Conservation (phyloP, 768 basidiomycete genomes). For the Macrolepiota fuliginosa region DNA sequence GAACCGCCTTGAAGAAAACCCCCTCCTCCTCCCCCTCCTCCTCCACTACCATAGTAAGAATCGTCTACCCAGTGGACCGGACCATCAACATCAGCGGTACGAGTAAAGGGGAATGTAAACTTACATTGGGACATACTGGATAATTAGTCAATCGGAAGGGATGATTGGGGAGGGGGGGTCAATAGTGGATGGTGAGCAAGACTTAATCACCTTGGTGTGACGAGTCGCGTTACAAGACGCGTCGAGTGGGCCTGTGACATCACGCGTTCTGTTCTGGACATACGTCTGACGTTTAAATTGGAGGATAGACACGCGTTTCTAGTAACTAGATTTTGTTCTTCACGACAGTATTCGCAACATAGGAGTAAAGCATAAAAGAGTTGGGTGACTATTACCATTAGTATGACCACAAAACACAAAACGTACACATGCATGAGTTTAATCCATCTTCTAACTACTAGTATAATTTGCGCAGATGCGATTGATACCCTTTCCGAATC, state of each 20-base stretch:
- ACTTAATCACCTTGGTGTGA: background rate
- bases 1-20: constrained; percentile 61
- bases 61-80: constrained; percentile 14
- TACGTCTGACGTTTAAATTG: no score
- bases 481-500: constrained; percentile 67
- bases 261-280: constrained; percentile 4
- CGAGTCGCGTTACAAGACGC: constrained; percentile 2
- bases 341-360: background rate
- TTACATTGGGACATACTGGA: constrained; percentile 43
- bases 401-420: background rate
- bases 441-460: constrained; percentile 1
- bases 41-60: constrained; percentile 38
- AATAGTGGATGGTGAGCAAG: background rate
- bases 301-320: no score
- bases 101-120: constrained; percentile 10
- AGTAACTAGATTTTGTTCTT: no score
- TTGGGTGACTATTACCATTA: constrained; percentile 3
- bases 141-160: background rate
- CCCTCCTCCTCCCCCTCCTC: constrained; percentile 51
- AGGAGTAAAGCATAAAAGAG: background rate
- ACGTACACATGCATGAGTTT: background rate
- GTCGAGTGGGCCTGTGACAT: constrained; percentile 1
- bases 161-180: constrained; percentile 13
- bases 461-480: constrained; percentile 45
- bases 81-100: background rate